Evolutionary conservation across 2,329 filamentous ascomycete genomes (phyloP), one percentile per base, ranked within the genome.

Genomic region (Aureobasidium mangrovei): DNA sequence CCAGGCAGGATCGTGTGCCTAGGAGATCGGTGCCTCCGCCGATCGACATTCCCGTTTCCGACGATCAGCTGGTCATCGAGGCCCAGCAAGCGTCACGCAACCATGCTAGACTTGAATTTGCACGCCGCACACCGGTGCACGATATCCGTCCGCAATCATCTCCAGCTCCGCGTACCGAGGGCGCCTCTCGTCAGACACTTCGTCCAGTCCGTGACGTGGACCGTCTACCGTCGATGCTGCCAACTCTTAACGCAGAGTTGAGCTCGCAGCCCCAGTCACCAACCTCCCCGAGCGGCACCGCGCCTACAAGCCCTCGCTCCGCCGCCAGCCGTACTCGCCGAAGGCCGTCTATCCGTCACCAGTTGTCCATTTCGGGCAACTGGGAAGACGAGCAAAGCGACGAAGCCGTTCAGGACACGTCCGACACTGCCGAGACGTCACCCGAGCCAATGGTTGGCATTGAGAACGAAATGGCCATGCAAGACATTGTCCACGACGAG

Each of bases 181-280:
- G 64, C 6, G 61, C 65, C 9, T 59, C 64, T 7, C 49, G 49
- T 12, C 63, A 65, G 18, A 59, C 65, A 4, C 65, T 93, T 57
- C 82, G 90, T 49, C 88, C 86, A 6, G 85, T 91, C 35, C 84
- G 88, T 61, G 88, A 94, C 66, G 77, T 82, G 42, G 89, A 97
- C 67, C 83, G 90, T 57, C 78, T 93, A 56, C 88, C 86, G 44
- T 93, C 86, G 51, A 94, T 93, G 84, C 76, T 85, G 42, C 81
- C 85, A 5, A 79, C 84, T 39, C 75, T 84, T 53, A 80, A 86
- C 59, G 76, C 79, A 8, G 84, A 86, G 52, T 72, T 90, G 53
- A 79, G 80, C 40, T 96, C 91, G n/a, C 91, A 95, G 67, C 93
- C 93, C 7, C 87, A 91, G 55, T 96, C 90, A 9, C 90, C 90